A percentile compares a stretch with the other conserved stretches of the same genome.
Conservation (phyloP, 108 stramenopile species). For the Cyclotella kingstonii region DNA sequence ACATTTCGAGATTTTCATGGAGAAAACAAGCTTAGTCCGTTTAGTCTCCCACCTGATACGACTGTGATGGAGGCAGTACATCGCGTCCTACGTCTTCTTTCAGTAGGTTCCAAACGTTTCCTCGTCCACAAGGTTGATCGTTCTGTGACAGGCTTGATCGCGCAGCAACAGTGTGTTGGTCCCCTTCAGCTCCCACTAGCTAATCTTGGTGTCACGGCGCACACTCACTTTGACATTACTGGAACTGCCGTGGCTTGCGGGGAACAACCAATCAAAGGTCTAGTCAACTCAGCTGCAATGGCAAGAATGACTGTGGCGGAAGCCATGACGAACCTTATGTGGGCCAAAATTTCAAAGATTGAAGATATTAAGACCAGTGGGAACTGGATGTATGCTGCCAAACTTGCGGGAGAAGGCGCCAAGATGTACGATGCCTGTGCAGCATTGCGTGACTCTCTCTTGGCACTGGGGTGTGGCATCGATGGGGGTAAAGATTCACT, state of each 20-base stretch:
- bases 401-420: slow-evolving; percentile 96
- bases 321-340: slow-evolving; percentile 98
- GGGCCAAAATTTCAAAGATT: slow-evolving; percentile 91
- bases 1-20: slow-evolving; percentile 83
- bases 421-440: slow-evolving; percentile 98
- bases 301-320: slow-evolving; percentile 97
- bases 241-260: slow-evolving; percentile 97
- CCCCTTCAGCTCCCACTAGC: slow-evolving; percentile 96
- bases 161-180: slow-evolving; percentile 99
- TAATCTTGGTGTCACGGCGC: slow-evolving; percentile 94
- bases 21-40: slow-evolving; percentile 55
- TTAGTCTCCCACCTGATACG: slow-evolving; percentile 68
- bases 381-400: slow-evolving; percentile 99
- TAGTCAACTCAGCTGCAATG: slow-evolving; percentile 92
- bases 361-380: slow-evolving; percentile 95
- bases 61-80: slow-evolving; percentile 74
- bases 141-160: slow-evolving; percentile 97
- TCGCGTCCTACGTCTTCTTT: slow-evolving; percentile 91
- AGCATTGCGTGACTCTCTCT: slow-evolving; percentile 87
- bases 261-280: slow-evolving; percentile 97
- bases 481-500: slow-evolving; percentile 99
- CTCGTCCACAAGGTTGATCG: slow-evolving; percentile 99
- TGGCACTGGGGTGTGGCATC: slow-evolving; percentile 90
- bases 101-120: slow-evolving; percentile 98
- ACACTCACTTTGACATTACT: slow-evolving; percentile 90